phyloP scores from a whole-genome alignment of 106 monocot genomes.

The Allium cepa region DNA sequence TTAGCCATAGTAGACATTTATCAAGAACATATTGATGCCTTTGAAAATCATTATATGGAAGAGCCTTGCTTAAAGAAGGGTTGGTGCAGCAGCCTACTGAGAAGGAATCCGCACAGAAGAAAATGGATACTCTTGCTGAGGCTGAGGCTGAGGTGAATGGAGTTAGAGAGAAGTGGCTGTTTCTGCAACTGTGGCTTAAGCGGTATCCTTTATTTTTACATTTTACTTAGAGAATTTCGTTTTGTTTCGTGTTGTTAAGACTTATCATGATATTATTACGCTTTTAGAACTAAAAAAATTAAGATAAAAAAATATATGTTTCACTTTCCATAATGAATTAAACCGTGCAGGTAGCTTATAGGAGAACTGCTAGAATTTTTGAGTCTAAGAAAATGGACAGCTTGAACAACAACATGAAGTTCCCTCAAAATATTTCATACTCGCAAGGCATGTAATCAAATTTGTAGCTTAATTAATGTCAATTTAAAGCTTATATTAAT shows the following conservation, averaged over 20 bases:
- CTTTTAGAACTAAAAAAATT: not conserved
- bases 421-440: slow-evolving; percentile 44
- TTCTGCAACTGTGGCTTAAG: slow-evolving; percentile 15
- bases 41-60: slow-evolving; percentile 97
- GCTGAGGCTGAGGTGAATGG: slow-evolving; percentile 23
- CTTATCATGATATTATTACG: too few relatives aligned
- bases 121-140: slow-evolving; percentile 27
- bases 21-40: slow-evolving; percentile 82
- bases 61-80: slow-evolving; percentile 97
- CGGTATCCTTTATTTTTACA: not conserved
- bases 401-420: slow-evolving; percentile 54
- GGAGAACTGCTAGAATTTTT: slow-evolving; percentile 44
- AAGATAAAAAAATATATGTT: not conserved
- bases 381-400: slow-evolving; percentile 43
- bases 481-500: too few relatives aligned
- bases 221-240: too few relatives aligned
- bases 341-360: slow-evolving; percentile 38
- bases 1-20: slow-evolving; percentile 87
- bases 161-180: slow-evolving; percentile 18
- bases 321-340: not conserved
- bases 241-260: too few relatives aligned
- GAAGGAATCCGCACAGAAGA: slow-evolving; percentile 20
- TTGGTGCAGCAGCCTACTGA: slow-evolving; percentile 64
- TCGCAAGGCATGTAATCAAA: slow-evolving; percentile 35
- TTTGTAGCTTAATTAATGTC: too few relatives aligned